Evolutionary conservation across 495 filamentous ascomycete genomes (phyloP).

Genomic region (Trichoderma asperelloides): DNA sequence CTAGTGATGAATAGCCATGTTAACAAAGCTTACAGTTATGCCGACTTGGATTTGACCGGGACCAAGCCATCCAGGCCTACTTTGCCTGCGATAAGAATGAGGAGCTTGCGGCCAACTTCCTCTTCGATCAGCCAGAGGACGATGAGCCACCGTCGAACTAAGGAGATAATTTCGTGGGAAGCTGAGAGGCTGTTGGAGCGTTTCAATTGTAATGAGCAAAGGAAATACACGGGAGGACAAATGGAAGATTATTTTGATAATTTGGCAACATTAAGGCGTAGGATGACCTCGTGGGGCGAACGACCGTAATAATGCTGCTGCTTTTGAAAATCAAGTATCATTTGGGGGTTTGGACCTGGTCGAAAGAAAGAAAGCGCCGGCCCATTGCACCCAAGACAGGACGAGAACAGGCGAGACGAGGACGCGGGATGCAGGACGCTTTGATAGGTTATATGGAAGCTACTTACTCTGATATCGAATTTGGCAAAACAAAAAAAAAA

Average conservation of each 20-base stretch:
- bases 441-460: neutral
- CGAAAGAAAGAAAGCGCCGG: neutral
- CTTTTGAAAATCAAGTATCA: neutral
- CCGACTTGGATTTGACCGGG: constrained; percentile 82
- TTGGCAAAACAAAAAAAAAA: neutral
- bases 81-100: constrained; percentile 99
- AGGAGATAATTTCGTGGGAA: neutral
- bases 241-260: neutral
- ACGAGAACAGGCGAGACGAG: neutral
- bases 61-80: constrained; percentile 94
- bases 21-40: constrained; percentile 56
- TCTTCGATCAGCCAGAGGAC: constrained; percentile 94
- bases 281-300: neutral
- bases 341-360: neutral
- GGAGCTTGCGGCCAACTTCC: constrained; percentile 92
- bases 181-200: neutral
- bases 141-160: constrained; percentile 40
- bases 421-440: neutral
- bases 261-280: neutral
- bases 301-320: neutral
- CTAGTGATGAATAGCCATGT: constrained; percentile 14
- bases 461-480: neutral
- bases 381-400: neutral
- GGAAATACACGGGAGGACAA: neutral
- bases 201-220: neutral